Evolutionary conservation across 1,284 basidiomycete genomes (phyloP), one percentile per base, ranked within the genome.

Genomic region (Macrocystidia cucumis): DNA sequence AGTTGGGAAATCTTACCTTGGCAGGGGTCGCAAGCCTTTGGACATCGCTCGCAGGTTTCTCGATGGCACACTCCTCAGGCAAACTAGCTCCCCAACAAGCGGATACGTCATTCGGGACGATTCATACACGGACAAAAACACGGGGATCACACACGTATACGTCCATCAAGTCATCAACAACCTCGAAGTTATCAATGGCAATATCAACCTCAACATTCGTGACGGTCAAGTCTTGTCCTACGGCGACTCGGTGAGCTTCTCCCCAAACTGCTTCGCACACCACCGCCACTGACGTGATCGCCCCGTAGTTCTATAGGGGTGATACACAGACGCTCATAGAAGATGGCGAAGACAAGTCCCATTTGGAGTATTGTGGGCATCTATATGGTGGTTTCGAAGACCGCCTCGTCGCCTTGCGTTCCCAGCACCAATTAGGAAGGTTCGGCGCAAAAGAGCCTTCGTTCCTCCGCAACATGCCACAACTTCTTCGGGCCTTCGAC

Each of bases 161-260:
- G 76, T 82, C 43, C 74, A 79, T 44, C 91, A 97, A 61, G 47
- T 85, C 35, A 56, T 92, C 48, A 77, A 85, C 44, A 88, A 88
- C 26, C 65, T 92, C 37, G 88, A 92, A 54, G 88, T 97, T 9
- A 69, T 75, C 11, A 88, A 96, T 51, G 91, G 83, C 28, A 82
- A 92, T 59, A 74, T 92, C 60, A 93, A 95, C 57, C 62, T 96
- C 54, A 93, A 95, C 64, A 67, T 93, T 54, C 84, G 82, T 60
- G 73, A 85, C 41, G 90, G 89, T 34, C 62, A 68, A 35, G 72
- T 95, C 9, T 52, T 92, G 32, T 90, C 85, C 1, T 87, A 79
- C 48, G 89, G 89, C 37, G 82, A 80, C 54, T 88, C 84, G 44
- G 86, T 89, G 45, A 41, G 81, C 63, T 3, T 11, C 39, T 49